phyloP scores from a whole-genome alignment of 352 stramenopile species.

The Pelagophyceae sp. region DNA sequence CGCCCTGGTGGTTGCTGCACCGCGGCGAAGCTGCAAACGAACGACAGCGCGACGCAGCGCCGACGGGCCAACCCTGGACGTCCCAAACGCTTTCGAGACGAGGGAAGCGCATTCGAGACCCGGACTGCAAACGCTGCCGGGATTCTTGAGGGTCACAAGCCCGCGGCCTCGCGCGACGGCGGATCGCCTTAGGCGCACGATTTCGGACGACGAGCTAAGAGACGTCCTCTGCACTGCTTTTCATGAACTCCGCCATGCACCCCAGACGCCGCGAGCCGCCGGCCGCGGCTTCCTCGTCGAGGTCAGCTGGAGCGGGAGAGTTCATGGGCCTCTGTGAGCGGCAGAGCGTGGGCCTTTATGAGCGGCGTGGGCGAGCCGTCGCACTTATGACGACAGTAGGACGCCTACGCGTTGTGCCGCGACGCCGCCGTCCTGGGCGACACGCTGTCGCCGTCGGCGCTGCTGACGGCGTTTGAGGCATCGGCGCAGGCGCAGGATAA shows the following conservation, averaged over 20 bases:
- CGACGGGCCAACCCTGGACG: too few relatives aligned
- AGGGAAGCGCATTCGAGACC: too few relatives aligned
- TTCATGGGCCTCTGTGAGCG: too few relatives aligned
- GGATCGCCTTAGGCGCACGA: neutral
- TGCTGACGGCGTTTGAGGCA: slow-evolving; percentile 5
- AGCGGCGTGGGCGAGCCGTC: too few relatives aligned
- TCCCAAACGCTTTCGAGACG: too few relatives aligned
- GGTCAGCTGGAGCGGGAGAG: neutral
- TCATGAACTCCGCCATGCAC: neutral
- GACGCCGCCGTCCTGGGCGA: slow-evolving; percentile 1
- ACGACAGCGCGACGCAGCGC: too few relatives aligned
- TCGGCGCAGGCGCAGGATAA: neutral
- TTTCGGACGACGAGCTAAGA: neutral
- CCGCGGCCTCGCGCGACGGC: too few relatives aligned
- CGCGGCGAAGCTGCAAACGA: neutral
- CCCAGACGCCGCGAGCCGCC: neutral
- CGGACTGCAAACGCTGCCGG: too few relatives aligned
- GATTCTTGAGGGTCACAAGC: too few relatives aligned
- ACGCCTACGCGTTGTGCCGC: slow-evolving; percentile 1
- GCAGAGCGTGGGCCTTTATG: too few relatives aligned
- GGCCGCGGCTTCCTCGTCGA: neutral
- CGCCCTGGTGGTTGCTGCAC: neutral
- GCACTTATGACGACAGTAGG: too few relatives aligned
- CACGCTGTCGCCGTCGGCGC: neutral
- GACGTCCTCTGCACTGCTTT: neutral